Evolutionary conservation across 768 basidiomycete genomes (phyloP), one percentile per base, ranked within the genome.

Genomic region (Lentinula raphanica): DNA sequence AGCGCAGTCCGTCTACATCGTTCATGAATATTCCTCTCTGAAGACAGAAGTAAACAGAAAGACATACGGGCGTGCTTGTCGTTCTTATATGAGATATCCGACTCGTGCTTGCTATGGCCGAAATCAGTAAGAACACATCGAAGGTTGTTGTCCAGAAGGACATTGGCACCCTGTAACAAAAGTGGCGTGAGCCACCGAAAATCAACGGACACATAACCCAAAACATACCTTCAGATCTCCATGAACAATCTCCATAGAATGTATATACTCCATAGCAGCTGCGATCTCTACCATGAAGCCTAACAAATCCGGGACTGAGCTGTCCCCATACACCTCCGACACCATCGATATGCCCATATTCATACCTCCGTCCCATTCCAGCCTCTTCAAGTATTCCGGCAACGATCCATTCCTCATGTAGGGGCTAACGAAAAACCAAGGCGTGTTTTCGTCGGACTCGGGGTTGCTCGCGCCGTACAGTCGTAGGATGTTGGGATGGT

Each of bases 71-170:
- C 44, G 29, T 63, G 58, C 2, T 63, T 63, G 11, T 70, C 72
- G 40, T 72, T 76, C 0, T 77, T 65, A n/a, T 68, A 71, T 53
- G 68, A 74, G 4, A 76, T 75, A 59, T 83, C 79, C 45, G 68
- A 71, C 63, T 76, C 78, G 63, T 83, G 74, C 62, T 78, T 75
- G 55, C 71, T 76, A 59, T 85, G 77, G 1, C 80, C 81, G 63
- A 85, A 84, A 61, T 83, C 81, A 27, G 83, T 77, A 39, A 85
- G 72, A 49, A 84, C 64, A 17, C 80, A 83, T 40, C 67, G 72
- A 1, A 71, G 68, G 3, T 69, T 62, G 58, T 79, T 76, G 59
- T 79, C 73, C 25, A 84, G 72, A 4, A 84, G 72, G 27, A 84
- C 74, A 59, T 84, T 84, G 2, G 76, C 70, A 6, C 72, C 79